Conservation (phyloP, 768 basidiomycete genomes). For the Boletus subcaerulescens region DNA sequence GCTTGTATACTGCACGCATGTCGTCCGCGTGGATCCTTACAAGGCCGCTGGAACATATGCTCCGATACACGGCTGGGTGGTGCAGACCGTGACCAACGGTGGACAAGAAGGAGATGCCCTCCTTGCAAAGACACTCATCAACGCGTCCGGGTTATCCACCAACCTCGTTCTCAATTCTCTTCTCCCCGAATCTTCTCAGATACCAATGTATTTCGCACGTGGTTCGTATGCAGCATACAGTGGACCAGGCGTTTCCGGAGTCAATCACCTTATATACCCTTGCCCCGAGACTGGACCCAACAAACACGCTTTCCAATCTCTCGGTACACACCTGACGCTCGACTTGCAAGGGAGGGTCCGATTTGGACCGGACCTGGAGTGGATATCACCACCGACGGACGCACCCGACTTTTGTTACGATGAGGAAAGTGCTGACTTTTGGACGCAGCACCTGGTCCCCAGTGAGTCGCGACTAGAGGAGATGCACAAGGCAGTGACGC, state of each 20-base stretch:
- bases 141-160: constrained; percentile 75
- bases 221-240: constrained; percentile 89
- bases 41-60: constrained; percentile 21
- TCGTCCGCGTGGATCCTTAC: constrained; percentile 80
- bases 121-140: constrained; percentile 73
- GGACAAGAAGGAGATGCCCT: constrained; percentile 56
- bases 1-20: constrained; percentile 74
- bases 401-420: constrained; percentile 27
- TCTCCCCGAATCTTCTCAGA: constrained; percentile 49
- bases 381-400: constrained; percentile 57
- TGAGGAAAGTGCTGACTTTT: constrained; percentile 66
- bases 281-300: constrained; percentile 67
- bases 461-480: constrained; percentile 55
- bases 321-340: constrained; percentile 91
- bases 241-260: constrained; percentile 66
- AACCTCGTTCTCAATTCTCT: constrained; percentile 70
- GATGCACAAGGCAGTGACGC: constrained; percentile 71
- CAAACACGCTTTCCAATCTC: constrained; percentile 69
- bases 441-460: constrained; percentile 64
- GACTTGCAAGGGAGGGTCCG: constrained; percentile 81
- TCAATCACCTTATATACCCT: constrained; percentile 86
- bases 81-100: constrained; percentile 68
- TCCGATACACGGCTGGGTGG: constrained; percentile 71
- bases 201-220: constrained; percentile 77
- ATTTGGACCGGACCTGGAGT: constrained; percentile 93